phyloP scores from a whole-genome alignment of 495 filamentous ascomycete species.

The Aspergillus ellipticus region DNA sequence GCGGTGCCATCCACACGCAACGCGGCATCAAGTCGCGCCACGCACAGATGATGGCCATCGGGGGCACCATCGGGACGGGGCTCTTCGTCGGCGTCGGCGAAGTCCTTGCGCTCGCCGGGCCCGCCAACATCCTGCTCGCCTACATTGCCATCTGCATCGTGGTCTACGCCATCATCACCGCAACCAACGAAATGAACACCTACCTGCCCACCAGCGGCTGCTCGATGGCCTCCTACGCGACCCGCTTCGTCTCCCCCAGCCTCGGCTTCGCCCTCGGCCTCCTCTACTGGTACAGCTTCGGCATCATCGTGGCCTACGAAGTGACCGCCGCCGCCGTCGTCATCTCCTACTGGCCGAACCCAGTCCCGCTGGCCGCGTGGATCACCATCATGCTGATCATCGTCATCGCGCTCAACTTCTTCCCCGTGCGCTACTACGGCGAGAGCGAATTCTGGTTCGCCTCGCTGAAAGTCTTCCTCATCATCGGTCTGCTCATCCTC shows the following conservation, averaged over 20 bases:
- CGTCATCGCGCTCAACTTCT: constrained; percentile 30
- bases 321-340: constrained; percentile 53
- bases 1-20: neutral
- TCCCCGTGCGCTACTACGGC: constrained; percentile 62
- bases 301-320: neutral
- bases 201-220: neutral
- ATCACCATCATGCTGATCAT: constrained; percentile 11
- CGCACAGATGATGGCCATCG: neutral
- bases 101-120: neutral
- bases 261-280: neutral
- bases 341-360: constrained; percentile 61
- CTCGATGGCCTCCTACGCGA: neutral
- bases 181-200: neutral
- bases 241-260: neutral
- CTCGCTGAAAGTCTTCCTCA: constrained; percentile 62
- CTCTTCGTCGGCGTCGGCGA: neutral
- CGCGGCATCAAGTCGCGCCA: neutral
- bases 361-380: constrained; percentile 38
- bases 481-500: constrained; percentile 59
- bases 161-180: neutral
- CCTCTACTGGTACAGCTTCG: neutral
- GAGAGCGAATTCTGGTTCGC: constrained; percentile 46
- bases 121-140: neutral
- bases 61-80: neutral
- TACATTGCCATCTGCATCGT: neutral